Evolutionary conservation across 2,329 filamentous ascomycete species (phyloP).

Genomic region (Fusarium agapanthi): DNA sequence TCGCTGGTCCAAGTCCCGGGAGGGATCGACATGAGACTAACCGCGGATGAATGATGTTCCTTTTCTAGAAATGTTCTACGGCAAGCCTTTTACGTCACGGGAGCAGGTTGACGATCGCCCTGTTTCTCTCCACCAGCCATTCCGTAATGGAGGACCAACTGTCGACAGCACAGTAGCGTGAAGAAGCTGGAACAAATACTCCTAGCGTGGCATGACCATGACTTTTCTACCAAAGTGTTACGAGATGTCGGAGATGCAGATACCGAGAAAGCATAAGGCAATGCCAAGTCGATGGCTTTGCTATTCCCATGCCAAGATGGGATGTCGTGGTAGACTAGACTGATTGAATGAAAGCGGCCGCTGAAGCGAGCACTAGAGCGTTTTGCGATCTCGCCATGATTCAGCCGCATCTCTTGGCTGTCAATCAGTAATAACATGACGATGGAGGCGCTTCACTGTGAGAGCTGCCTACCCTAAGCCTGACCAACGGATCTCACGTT

Average conservation of each 20-base stretch:
- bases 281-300: neutral
- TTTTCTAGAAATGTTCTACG: slow-evolving; percentile 31
- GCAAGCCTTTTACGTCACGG: slow-evolving; percentile 20
- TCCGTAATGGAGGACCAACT: neutral
- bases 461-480: neutral
- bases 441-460: neutral
- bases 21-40: slow-evolving; percentile 16
- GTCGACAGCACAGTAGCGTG: fast-evolving
- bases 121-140: neutral
- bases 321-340: neutral
- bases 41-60: slow-evolving; percentile 15
- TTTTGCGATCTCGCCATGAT: neutral
- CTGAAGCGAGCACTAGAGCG: slow-evolving; percentile 1
- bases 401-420: slow-evolving; percentile 30
- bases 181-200: neutral
- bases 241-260: neutral
- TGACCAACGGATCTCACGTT: neutral
- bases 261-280: neutral
- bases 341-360: neutral
- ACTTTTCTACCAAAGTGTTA: neutral
- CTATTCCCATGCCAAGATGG: slow-evolving; percentile 19
- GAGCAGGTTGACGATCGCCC: slow-evolving; percentile 9
- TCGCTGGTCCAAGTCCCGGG: neutral
- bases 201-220: neutral
- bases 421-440: neutral